Conservation (phyloP, 208 protist species). For the Trypanosoma platydactyli region DNA sequence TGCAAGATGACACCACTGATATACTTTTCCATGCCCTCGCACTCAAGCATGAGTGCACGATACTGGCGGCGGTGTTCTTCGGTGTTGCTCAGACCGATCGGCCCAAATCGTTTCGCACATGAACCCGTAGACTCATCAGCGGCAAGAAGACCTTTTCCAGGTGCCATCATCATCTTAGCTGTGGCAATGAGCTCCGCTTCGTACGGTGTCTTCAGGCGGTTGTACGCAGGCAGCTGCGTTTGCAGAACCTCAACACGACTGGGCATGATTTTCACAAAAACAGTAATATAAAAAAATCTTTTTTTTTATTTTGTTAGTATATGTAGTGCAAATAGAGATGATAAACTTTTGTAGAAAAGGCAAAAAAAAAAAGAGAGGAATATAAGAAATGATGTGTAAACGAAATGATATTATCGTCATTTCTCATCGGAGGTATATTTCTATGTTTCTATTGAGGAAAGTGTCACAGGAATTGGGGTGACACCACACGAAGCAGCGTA, state of each 20-base stretch:
- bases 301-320: neutral
- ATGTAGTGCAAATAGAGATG: too few relatives aligned
- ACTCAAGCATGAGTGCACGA: constrained; percentile 90
- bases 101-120: constrained; percentile 94
- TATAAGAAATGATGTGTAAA: too few relatives aligned
- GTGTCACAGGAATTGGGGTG: too few relatives aligned
- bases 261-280: constrained; percentile 34
- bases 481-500: too few relatives aligned
- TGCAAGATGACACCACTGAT: constrained; percentile 97
- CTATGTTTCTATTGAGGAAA: too few relatives aligned
- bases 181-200: constrained; percentile 71
- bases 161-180: constrained; percentile 64
- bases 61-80: constrained; percentile 94
- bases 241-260: constrained; percentile 71
- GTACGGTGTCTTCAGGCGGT: constrained; percentile 78
- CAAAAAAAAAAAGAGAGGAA: too few relatives aligned
- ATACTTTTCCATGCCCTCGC: constrained; percentile 85
- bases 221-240: constrained; percentile 81
- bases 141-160: constrained; percentile 96
- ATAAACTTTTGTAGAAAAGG: too few relatives aligned
- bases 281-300: neutral
- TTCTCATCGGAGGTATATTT: too few relatives aligned
- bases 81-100: constrained; percentile 95
- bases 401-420: too few relatives aligned
- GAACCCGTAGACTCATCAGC: constrained; percentile 96